Base-by-base conservation (phyloP, 2,329 filamentous ascomycete genomes). In the Cercospora citrullina region DNA sequence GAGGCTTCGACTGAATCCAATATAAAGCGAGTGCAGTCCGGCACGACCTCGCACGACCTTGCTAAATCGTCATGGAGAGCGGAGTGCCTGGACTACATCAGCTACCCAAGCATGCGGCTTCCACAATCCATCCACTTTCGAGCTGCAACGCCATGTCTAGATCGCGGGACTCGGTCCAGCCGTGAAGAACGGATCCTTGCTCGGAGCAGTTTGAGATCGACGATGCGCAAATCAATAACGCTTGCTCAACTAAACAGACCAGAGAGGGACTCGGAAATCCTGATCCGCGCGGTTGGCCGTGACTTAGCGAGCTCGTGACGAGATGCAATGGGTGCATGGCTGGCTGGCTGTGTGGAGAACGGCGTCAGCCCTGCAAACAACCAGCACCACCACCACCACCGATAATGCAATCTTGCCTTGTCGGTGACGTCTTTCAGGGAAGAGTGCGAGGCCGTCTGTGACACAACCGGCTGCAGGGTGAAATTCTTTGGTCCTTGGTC, bases 51-150 rank as follows among this genome's bases (percentile, higher is more conserved):
- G 33, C 51, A 31, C 55, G 16, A 45, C 26, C 21, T 36, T 57
- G 53, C 53, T 30, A 31, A 26, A 30, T 64, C 53, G 62, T 64
- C 62, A 64, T 64, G 62, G 26, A 18, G 23, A 45, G 62, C 48
- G 53, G 31, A 58, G 62, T 58, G 30, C 53, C 51, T 53, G 58
- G 64, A 65, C 64, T 65, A 28, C 64, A 30, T 42, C 57, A 36
- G 18, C 45, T 16, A 39, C 45, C 31, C 62, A 64, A 64, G 31
- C 51, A 64, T 58, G 48, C 64, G 64, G 57, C 16, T 51, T 16
- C n/a, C 39, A 65, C 23, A 55, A 12, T 65, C 64, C 64, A 60
- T 65, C 39, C 28, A 42, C 55, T 60, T 51, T 26, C 23, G 23
- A 55, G 39, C 39, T 48, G 58, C 64, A 51, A 57, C 31, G 51